Conservation (phyloP, 495 filamentous ascomycete genomes). For the Penicillium desertorum region DNA sequence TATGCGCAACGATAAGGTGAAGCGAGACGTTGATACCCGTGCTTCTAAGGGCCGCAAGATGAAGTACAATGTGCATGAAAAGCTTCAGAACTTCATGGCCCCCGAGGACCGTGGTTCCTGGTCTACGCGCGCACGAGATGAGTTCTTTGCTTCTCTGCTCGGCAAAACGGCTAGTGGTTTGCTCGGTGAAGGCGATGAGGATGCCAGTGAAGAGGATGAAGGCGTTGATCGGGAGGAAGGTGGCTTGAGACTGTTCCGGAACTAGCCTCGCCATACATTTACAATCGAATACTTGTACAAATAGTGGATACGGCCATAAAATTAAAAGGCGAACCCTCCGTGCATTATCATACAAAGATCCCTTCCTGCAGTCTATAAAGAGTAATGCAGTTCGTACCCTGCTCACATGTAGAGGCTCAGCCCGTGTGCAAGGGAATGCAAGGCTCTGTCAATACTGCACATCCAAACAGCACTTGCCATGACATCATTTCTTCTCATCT, state of each 20-base stretch:
- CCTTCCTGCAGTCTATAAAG: not conserved
- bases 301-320: constrained; percentile 7
- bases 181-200: constrained; percentile 67
- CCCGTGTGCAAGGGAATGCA: not conserved
- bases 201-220: constrained; percentile 51
- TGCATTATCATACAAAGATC: constrained; percentile 6
- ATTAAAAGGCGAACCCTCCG: constrained; percentile 6
- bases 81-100: constrained; percentile 97
- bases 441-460: not conserved
- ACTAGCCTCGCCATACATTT: constrained; percentile 23
- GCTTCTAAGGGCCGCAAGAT: constrained; percentile 95
- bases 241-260: constrained; percentile 74
- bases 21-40: constrained; percentile 83
- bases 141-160: constrained; percentile 86
- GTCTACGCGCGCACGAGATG: constrained; percentile 74
- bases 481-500: constrained; percentile 11
- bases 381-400: not conserved
- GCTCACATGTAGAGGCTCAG: not conserved
- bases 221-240: constrained; percentile 59
- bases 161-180: constrained; percentile 66
- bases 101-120: constrained; percentile 77
- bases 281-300: constrained; percentile 11
- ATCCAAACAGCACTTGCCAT: not conserved
- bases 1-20: constrained; percentile 76
- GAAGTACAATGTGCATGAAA: constrained; percentile 91